These are phyloP conservation scores for Aspergillus sp. DNA, from an alignment of 2,329 filamentous ascomycete species.

Conservation along the genomic window DNA sequence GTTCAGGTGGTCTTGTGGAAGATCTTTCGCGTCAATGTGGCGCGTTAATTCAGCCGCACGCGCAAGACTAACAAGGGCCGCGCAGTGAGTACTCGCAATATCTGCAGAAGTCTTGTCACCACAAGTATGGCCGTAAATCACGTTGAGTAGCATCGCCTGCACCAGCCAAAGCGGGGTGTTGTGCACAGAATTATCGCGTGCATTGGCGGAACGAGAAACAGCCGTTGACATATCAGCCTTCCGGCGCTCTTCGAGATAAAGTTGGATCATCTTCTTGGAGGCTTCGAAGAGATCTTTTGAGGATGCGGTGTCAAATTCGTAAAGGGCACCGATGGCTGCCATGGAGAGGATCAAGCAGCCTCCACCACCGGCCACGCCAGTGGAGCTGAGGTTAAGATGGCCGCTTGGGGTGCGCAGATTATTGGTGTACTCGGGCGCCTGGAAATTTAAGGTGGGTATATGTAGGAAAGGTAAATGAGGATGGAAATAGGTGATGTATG, in stretches of 20 bases:
- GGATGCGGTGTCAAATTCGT: conserved; percentile 76
- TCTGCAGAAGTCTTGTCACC: conserved; percentile 88
- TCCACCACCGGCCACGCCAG: conserved; percentile 68
- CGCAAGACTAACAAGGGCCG: conserved; percentile 84
- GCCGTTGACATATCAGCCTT: conserved; percentile 74
- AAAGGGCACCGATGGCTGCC: conserved; percentile 82
- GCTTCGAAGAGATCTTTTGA: conserved; percentile 88
- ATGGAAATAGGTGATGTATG: conserved; percentile 90
- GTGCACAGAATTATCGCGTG: conserved; percentile 63
- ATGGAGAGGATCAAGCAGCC: conserved; percentile 85
- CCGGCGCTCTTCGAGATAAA: conserved; percentile 87
- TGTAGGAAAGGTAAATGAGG: conserved; percentile 95
- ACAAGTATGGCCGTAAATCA: conserved; percentile 93
- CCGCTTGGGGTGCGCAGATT: conserved; percentile 59
- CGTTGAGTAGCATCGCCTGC: conserved; percentile 93
- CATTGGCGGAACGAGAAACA: conserved; percentile 53
- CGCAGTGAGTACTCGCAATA: conserved; percentile 89
- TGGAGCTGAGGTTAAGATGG: conserved; percentile 52
- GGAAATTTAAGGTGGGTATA: conserved; percentile 86
- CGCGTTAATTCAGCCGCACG: conserved; percentile 77
- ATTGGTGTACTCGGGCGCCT: conserved; percentile 67
- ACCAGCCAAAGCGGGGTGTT: conserved; percentile 90
- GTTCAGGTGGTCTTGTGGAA: conserved; percentile 43
- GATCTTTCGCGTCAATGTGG: conserved; percentile 37
- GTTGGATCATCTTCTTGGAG: conserved; percentile 91